phyloP scores from a whole-genome alignment of 2,329 filamentous ascomycete species.

The Myriosclerotinia scirpicola region DNA sequence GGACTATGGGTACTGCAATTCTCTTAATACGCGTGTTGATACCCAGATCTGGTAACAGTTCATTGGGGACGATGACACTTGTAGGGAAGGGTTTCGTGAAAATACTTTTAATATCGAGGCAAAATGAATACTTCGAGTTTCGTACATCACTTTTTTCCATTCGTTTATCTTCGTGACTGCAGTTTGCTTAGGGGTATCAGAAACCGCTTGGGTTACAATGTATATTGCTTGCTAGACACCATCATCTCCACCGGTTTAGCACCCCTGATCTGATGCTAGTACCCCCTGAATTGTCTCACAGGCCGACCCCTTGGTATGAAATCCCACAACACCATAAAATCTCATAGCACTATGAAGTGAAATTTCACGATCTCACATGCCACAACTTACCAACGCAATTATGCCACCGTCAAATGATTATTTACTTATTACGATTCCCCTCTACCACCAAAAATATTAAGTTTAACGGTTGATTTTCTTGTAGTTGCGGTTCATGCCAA shows the following conservation, averaged over 20 bases:
- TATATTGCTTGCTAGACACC: conserved; percentile 3
- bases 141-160: background rate
- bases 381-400: background rate
- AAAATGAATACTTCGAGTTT: background rate
- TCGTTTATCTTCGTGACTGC: background rate
- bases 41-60: conserved; percentile 9
- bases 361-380: background rate
- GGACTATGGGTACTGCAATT: background rate
- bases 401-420: background rate
- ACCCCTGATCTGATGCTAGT: background rate
- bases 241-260: background rate
- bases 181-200: background rate
- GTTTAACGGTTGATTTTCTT: background rate
- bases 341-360: background rate
- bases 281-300: background rate
- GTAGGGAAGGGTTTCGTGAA: background rate
- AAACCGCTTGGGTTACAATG: background rate
- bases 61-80: conserved; percentile 1
- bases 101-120: background rate
- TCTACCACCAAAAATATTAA: background rate
- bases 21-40: conserved; percentile 17
- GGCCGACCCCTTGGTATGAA: background rate
- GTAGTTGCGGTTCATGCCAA: background rate
- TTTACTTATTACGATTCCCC: background rate
- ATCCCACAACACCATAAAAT: background rate